Evolutionary conservation across 768 basidiomycete genomes (phyloP).

Genomic region (Saitozyma podzolica): DNA sequence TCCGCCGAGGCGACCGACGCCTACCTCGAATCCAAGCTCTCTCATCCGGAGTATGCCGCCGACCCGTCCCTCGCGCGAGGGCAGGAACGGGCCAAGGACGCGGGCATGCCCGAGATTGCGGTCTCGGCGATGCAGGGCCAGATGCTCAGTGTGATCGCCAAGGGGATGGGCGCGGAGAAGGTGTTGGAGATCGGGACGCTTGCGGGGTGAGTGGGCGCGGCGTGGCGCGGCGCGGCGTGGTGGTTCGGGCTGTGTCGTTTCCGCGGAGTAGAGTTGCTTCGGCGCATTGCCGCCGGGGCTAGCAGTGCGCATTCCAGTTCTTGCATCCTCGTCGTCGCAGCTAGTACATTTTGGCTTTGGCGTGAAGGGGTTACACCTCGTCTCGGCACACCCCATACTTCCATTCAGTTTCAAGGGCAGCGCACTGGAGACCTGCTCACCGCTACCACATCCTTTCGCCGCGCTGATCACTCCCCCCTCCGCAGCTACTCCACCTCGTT

Average conservation of each 20-base stretch:
- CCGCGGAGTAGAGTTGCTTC: no score
- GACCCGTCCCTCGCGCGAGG: constrained; percentile 19
- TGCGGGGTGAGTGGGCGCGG: constrained; percentile 59
- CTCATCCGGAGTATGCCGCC: constrained; percentile 15
- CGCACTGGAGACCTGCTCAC: no score
- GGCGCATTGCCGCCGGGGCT: background rate
- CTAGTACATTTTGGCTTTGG: no score
- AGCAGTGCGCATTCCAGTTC: background rate
- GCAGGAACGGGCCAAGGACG: constrained; percentile 25
- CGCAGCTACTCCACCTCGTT: constrained; percentile 49
- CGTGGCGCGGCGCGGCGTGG: background rate
- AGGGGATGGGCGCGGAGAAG: constrained; percentile 60
- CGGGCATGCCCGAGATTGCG: constrained; percentile 35
- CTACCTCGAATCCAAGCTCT: constrained; percentile 33
- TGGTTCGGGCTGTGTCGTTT: no score
- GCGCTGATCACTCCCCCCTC: background rate
- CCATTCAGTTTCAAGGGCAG: background rate
- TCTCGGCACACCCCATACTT: background rate
- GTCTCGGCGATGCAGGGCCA: constrained; percentile 49
- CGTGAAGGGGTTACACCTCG: no score
- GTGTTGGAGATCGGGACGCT: constrained; percentile 69
- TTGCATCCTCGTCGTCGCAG: background rate
- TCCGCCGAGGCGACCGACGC: constrained; percentile 20
- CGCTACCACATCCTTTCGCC: no score
- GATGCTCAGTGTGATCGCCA: constrained; percentile 60